These are phyloP conservation scores for Globisporangium lucens DNA, from an alignment of 352 stramenopile genomes.

Conservation along the genomic window DNA sequence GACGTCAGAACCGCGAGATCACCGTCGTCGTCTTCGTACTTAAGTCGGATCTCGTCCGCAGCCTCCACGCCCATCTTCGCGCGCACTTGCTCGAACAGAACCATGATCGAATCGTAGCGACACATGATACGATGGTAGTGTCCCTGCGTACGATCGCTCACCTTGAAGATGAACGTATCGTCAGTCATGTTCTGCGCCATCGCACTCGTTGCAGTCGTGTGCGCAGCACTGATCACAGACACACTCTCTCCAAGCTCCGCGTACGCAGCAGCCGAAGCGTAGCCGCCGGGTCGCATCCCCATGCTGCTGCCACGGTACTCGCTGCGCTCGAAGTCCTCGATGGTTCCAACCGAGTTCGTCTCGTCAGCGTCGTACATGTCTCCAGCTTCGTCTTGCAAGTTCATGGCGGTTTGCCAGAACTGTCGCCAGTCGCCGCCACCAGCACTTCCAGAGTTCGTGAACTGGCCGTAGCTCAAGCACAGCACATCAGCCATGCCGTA, in stretches of 20 bases:
- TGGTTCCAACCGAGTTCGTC: constrained; percentile 78
- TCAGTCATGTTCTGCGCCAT: constrained; percentile 66
- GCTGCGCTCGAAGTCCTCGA: constrained; percentile 87
- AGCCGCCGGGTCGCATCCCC: constrained; percentile 30
- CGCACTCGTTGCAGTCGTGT: constrained; percentile 72
- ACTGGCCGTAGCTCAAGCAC: constrained; percentile 86
- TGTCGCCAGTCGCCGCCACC: constrained; percentile 81
- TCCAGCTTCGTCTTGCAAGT: constrained; percentile 79
- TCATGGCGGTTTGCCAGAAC: constrained; percentile 88
- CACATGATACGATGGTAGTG: constrained; percentile 88
- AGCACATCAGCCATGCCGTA: constrained; percentile 87
- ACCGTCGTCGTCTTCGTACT: constrained; percentile 88
- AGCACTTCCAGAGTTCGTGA: constrained; percentile 70
- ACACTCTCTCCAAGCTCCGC: constrained; percentile 83
- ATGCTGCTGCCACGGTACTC: constrained; percentile 56
- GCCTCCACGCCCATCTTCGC: constrained; percentile 70
- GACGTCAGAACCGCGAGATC: constrained; percentile 82
- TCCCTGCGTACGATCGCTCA: constrained; percentile 73
- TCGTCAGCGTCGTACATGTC: constrained; percentile 79
- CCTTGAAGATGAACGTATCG: constrained; percentile 87
- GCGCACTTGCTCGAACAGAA: constrained; percentile 77
- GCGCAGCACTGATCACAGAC: constrained; percentile 79
- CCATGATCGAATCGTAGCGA: constrained; percentile 61
- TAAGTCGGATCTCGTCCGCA: constrained; percentile 66
- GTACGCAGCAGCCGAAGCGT: constrained; percentile 63